Conservation (phyloP, 495 filamentous ascomycete genomes). For the Chaetomium tenue region DNA sequence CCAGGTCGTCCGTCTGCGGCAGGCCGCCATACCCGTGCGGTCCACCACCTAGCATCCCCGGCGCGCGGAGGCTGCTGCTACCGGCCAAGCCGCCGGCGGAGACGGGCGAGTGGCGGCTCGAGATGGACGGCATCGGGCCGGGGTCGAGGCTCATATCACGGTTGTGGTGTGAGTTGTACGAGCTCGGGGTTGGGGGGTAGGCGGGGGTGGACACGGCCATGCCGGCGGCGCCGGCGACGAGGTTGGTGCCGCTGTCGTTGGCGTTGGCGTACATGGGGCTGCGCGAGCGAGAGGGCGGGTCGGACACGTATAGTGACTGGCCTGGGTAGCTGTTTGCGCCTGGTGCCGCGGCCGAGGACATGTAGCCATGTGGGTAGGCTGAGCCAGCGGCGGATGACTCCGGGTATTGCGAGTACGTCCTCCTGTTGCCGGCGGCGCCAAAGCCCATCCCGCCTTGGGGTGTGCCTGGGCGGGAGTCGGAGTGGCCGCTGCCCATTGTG, state of each 20-base stretch:
- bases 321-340: conserved; percentile 22
- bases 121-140: background rate
- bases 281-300: conserved; percentile 28
- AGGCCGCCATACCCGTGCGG: conserved; percentile 53
- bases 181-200: conserved; percentile 27
- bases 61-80: conserved; percentile 9
- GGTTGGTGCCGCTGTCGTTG: conserved; percentile 47
- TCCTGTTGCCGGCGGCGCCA: conserved; percentile 13
- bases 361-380: conserved; percentile 25
- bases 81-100: background rate
- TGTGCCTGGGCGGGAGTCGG: conserved; percentile 42
- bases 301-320: conserved; percentile 21
- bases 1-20: conserved; percentile 46
- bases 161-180: conserved; percentile 15
- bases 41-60: conserved; percentile 50
- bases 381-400: conserved; percentile 22
- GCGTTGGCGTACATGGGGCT: conserved; percentile 42
- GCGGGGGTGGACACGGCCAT: conserved; percentile 40
- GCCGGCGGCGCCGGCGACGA: conserved; percentile 43
- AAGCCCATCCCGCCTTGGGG: conserved; percentile 43
- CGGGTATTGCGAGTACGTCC: conserved; percentile 15
- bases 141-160: conserved; percentile 36
- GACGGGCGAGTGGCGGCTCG: background rate
- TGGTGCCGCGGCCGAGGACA: conserved; percentile 17
- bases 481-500: conserved; percentile 43